phyloP scores from a whole-genome alignment of 2,329 filamentous ascomycete species.

The Magnaporthales sp. region DNA sequence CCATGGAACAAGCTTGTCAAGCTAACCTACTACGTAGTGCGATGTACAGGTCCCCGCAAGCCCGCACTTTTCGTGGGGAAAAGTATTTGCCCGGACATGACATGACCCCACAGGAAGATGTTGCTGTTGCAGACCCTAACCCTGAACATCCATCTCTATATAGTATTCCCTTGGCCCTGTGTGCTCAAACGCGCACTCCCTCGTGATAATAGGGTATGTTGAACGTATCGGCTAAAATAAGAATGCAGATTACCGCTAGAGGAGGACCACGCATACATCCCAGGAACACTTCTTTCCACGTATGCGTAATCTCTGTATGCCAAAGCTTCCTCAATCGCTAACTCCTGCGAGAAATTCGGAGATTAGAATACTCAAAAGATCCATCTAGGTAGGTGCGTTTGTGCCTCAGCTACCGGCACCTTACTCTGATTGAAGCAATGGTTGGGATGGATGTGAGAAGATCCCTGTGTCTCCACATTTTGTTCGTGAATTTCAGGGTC shows the following conservation, averaged over 20 bases:
- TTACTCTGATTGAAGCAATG: background rate
- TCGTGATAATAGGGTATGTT: background rate
- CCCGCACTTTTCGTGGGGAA: conserved; percentile 1
- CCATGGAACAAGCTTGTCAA: background rate
- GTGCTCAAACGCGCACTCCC: background rate
- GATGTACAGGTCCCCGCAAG: background rate
- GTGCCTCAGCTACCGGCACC: no score
- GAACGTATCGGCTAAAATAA: background rate
- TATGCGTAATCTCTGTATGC: background rate
- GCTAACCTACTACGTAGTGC: background rate
- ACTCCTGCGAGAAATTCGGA: no score
- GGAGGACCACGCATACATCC: background rate
- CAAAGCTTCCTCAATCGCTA: background rate
- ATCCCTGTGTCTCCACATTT: background rate
- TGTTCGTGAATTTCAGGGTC: background rate
- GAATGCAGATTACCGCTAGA: no score
- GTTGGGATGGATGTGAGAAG: background rate
- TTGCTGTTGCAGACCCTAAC: background rate
- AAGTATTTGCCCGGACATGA: conserved; percentile 5
- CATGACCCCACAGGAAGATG: background rate
- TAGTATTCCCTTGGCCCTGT: no score
- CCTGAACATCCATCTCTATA: background rate
- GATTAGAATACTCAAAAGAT: no score
- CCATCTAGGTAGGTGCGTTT: no score
- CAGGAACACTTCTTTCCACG: background rate